Percentiles rank a stretch among this genome's conserved stretches.
Evolutionary conservation across 208 protist genomes (phyloP).

Genomic region (Entamoeba moshkovskii): DNA sequence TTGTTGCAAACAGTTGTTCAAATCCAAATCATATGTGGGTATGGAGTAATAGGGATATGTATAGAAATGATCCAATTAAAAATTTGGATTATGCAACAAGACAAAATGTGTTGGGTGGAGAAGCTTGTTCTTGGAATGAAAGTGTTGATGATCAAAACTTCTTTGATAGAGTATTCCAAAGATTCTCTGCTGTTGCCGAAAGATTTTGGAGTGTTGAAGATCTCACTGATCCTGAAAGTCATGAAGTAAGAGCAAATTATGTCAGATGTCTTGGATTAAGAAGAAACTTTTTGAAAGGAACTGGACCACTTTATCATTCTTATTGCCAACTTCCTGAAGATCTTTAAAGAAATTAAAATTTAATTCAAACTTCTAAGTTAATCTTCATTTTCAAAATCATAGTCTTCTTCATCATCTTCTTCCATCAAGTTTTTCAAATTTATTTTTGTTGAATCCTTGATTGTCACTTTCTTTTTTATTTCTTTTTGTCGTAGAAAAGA

Average conservation of each 20-base stretch:
- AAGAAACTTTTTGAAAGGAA: neutral
- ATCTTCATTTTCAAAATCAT: too few species aligned
- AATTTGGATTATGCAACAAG: neutral
- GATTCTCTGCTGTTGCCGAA: constrained; percentile 9
- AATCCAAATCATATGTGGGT: neutral
- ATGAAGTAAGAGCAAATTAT: neutral
- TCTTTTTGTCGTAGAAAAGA: too few species aligned
- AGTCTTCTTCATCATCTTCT: too few species aligned
- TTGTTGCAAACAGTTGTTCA: neutral
- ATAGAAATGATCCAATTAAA: neutral
- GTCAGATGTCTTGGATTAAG: neutral
- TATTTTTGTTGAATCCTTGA: too few species aligned
- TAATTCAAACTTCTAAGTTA: too few species aligned
- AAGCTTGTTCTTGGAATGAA: constrained; percentile 13
- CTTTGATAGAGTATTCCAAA: neutral
- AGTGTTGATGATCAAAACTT: neutral
- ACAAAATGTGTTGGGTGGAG: constrained; percentile 2
- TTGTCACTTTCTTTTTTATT: too few species aligned
- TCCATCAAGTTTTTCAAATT: too few species aligned
- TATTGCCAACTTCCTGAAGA: neutral
- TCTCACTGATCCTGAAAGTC: neutral
- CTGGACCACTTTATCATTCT: neutral
- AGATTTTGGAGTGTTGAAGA: constrained; percentile 12
- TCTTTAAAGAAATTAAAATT: too few species aligned
- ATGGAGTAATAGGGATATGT: neutral